Percentiles rank a stretch among this genome's conserved stretches.
Conservation (phyloP, 2,329 filamentous ascomycete species). For the Aspergillus pseudoterreus region DNA sequence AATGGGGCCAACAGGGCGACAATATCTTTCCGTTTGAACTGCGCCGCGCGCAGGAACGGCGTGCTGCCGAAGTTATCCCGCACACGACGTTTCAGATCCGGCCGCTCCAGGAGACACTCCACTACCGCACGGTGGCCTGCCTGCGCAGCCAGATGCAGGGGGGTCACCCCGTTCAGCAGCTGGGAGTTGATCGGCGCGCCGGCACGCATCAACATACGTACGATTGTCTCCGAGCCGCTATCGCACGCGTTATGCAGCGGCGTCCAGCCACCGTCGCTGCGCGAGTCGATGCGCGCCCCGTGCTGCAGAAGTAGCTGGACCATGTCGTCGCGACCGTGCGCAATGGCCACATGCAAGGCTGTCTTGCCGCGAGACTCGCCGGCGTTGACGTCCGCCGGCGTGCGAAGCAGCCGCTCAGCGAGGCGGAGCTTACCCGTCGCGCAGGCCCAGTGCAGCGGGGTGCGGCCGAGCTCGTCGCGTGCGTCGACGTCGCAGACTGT, state of each 20-base stretch:
- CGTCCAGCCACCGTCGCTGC: constrained; percentile 51
- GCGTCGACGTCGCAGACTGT: constrained; percentile 41
- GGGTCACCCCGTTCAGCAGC: constrained; percentile 36
- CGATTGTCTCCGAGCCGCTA: constrained; percentile 45
- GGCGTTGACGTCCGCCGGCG: constrained; percentile 40
- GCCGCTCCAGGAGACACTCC: constrained; percentile 29
- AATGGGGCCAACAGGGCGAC: constrained; percentile 34
- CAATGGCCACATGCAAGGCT: constrained; percentile 49
- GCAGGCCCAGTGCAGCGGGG: constrained; percentile 57
- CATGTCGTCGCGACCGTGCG: constrained; percentile 39
- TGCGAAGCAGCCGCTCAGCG: constrained; percentile 45
- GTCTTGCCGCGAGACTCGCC: constrained; percentile 43
- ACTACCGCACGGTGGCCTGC: constrained; percentile 37
- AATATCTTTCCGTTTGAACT: constrained; percentile 36
- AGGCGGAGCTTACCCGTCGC: constrained; percentile 53
- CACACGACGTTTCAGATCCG: constrained; percentile 28
- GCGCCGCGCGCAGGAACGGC: constrained; percentile 38
- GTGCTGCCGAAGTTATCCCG: constrained; percentile 40
- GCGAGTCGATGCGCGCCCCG: constrained; percentile 46
- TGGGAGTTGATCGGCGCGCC: constrained; percentile 37
- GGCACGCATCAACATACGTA: constrained; percentile 39
- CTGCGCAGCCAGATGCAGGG: constrained; percentile 40
- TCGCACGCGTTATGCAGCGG: constrained; percentile 53
- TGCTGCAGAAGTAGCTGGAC: constrained; percentile 40
- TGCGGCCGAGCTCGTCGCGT: constrained; percentile 47